A percentile compares a stretch with the other conserved stretches of the same genome.
Conservation (phyloP, 75 land plant species). For the Chamaecyparis obtusa region DNA sequence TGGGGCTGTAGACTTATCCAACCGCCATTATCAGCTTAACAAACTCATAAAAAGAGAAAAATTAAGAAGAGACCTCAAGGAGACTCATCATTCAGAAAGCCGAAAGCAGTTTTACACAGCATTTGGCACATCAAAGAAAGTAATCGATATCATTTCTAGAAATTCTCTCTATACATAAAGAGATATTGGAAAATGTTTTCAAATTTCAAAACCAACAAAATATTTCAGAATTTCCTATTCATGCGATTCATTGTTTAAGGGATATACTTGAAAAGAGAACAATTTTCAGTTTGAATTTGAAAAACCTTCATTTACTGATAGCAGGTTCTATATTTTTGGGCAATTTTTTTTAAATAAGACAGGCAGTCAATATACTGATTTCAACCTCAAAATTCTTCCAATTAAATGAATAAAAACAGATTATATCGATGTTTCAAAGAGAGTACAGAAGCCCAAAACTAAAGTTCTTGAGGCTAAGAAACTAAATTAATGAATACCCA, state of each 20-base stretch:
- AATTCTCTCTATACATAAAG: background rate
- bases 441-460: background rate
- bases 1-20: background rate
- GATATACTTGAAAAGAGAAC: background rate
- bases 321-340: background rate
- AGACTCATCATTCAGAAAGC: background rate
- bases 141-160: background rate
- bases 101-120: background rate
- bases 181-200: background rate
- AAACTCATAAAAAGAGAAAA: background rate
- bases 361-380: background rate
- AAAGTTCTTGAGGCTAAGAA: background rate
- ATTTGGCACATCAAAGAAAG: background rate
- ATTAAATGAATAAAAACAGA: background rate
- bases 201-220: background rate
- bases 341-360: background rate
- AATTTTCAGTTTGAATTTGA: background rate
- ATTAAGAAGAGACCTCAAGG: background rate
- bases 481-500: background rate
- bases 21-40: background rate
- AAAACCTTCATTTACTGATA: background rate
- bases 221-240: background rate
- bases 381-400: background rate
- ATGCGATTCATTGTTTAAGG: background rate
- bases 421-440: background rate